A percentile compares a stretch with the other conserved stretches of the same genome.
These are phyloP conservation scores for Penicillium crystallinum DNA, from an alignment of 495 filamentous ascomycete genomes.

Conservation along the genomic window DNA sequence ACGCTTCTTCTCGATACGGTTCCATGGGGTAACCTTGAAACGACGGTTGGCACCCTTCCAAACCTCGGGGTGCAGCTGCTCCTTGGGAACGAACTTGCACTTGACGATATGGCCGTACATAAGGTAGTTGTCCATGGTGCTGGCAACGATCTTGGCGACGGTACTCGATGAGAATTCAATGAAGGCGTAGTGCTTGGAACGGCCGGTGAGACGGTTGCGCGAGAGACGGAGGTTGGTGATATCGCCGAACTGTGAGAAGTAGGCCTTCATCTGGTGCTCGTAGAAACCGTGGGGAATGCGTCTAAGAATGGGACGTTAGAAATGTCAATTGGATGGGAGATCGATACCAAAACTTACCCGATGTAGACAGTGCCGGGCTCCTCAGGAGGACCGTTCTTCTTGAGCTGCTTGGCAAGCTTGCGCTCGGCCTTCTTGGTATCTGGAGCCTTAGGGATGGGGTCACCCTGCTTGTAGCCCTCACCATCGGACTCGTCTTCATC, in stretches of 20 bases:
- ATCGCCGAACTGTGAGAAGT: constrained; percentile 92
- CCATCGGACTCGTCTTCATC: constrained; percentile 53
- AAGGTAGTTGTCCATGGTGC: constrained; percentile 97
- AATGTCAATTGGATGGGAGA: not conserved
- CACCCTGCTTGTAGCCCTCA: constrained; percentile 50
- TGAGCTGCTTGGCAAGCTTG: constrained; percentile 49
- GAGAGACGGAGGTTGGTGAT: constrained; percentile 79
- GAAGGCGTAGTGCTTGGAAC: constrained; percentile 87
- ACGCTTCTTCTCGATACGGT: constrained; percentile 69
- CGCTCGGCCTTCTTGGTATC: constrained; percentile 61
- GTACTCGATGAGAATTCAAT: constrained; percentile 75
- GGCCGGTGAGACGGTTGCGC: constrained; percentile 82
- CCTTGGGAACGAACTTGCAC: constrained; percentile 68
- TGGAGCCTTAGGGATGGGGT: constrained; percentile 54
- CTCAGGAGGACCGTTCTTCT: constrained; percentile 33
- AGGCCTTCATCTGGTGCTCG: constrained; percentile 88
- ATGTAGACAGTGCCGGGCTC: constrained; percentile 81
- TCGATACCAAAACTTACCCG: constrained; percentile 41
- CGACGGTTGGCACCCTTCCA: constrained; percentile 85
- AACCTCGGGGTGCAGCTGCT: constrained; percentile 71
- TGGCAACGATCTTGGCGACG: constrained; percentile 82
- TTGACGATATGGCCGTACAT: constrained; percentile 89
- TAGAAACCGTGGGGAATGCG: constrained; percentile 94
- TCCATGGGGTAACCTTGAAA: constrained; percentile 83
- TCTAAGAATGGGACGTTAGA: constrained; percentile 30